Evolutionary conservation across 192 early-diverging fungal species (phyloP).

Genomic region (Coemansia sp.): DNA sequence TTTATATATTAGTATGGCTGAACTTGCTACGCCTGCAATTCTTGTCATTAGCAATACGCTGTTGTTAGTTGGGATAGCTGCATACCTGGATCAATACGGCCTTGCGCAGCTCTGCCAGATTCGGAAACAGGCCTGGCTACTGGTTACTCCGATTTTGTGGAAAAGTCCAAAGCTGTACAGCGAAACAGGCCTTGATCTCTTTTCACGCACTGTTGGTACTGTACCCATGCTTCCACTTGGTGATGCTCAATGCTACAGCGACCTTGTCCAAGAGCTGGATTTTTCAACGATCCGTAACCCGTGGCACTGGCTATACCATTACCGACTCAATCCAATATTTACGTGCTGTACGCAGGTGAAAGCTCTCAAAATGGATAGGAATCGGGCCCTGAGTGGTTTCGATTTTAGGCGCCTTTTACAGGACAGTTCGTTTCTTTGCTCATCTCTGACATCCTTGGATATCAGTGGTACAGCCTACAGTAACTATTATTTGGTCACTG

Average conservation of each 20-base stretch:
- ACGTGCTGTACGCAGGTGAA: background rate
- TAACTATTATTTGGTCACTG: background rate
- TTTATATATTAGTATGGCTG: background rate
- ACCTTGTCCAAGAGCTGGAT: conserved; percentile 17
- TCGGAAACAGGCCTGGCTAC: conserved; percentile 10
- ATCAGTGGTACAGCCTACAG: conserved; percentile 19
- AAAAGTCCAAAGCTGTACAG: background rate
- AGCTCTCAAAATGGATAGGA: conserved; percentile 13
- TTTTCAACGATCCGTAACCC: conserved; percentile 6
- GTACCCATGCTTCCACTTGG: background rate
- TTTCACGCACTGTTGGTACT: background rate
- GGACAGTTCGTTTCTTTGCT: background rate
- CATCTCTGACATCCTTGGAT: conserved; percentile 9
- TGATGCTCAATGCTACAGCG: conserved; percentile 9
- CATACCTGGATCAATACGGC: background rate
- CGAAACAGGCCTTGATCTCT: background rate
- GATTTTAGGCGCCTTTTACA: background rate
- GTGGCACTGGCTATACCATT: conserved; percentile 8
- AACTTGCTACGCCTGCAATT: background rate
- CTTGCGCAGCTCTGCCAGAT: background rate
- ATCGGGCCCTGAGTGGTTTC: background rate
- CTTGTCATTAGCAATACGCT: conserved; percentile 10
- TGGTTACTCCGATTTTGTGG: conserved; percentile 16
- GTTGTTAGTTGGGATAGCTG: background rate
- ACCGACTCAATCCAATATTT: conserved; percentile 9